These are phyloP conservation scores for Spirogloea muscicola DNA, from an alignment of 139 green algal genomes.

Conservation along the genomic window DNA sequence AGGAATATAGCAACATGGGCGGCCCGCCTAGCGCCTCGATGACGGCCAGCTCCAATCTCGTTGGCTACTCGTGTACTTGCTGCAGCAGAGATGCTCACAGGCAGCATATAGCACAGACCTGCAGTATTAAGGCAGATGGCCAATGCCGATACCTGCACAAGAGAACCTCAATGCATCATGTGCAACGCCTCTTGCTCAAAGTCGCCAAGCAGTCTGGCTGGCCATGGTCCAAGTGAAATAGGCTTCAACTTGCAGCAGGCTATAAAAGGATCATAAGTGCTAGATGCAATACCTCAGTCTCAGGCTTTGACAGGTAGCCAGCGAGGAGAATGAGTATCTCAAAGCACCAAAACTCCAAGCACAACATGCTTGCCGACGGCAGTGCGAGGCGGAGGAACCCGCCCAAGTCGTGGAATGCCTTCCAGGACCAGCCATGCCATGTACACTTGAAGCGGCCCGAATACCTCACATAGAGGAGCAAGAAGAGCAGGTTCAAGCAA, in stretches of 20 bases:
- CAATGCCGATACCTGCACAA: constrained; percentile 11
- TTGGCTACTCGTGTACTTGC: constrained; percentile 19
- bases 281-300: neutral
- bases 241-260: neutral
- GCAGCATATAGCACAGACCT: constrained; percentile 10
- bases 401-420: neutral
- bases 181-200: neutral
- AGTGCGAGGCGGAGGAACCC: neutral
- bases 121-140: constrained; percentile 5
- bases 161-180: too few species aligned
- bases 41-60: constrained; percentile 2
- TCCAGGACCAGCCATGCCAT: constrained; percentile 6
- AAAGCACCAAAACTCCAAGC: constrained; percentile 18
- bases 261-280: neutral
- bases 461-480: neutral
- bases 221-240: neutral
- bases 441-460: neutral
- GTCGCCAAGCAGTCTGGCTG: neutral
- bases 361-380: constrained; percentile 17
- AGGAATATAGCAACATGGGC: too few species aligned
- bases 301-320: neutral
- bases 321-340: neutral
- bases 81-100: constrained; percentile 5
- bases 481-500: neutral
- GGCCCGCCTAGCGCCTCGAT: too few species aligned